These are phyloP conservation scores for Lichtheimia ornata DNA, from an alignment of 371 early-diverging fungal species.

Conservation along the genomic window DNA sequence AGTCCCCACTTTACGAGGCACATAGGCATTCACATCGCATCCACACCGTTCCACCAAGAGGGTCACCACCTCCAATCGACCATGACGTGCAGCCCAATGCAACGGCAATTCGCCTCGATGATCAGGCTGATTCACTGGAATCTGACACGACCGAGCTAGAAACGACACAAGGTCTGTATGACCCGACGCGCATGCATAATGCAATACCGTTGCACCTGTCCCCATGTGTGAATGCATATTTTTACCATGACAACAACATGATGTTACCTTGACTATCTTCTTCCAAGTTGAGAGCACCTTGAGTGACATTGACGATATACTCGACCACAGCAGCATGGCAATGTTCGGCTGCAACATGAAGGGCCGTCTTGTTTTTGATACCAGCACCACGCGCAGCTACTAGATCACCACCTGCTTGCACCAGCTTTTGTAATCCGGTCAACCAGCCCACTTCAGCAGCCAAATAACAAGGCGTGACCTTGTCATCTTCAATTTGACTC, in stretches of 20 bases:
- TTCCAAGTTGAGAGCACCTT: constrained; percentile 38
- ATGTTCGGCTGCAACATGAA: constrained; percentile 46
- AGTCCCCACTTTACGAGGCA: constrained; percentile 41
- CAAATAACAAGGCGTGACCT: constrained; percentile 46
- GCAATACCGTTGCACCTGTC: constrained; percentile 42
- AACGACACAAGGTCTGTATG: constrained; percentile 42
- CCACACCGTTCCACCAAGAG: constrained; percentile 44
- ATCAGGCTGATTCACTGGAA: constrained; percentile 34
- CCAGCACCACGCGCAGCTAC: constrained; percentile 43
- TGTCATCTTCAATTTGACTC: constrained; percentile 40
- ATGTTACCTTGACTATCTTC: constrained; percentile 34
- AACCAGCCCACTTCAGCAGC: constrained; percentile 48
- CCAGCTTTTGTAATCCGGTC: constrained; percentile 36
- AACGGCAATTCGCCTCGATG: constrained; percentile 37
- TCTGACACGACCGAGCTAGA: constrained; percentile 33
- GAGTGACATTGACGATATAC: constrained; percentile 38
- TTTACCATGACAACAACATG: background rate
- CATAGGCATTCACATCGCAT: constrained; percentile 39
- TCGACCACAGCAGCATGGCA: constrained; percentile 40
- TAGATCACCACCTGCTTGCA: constrained; percentile 43
- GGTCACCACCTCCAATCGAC: constrained; percentile 40
- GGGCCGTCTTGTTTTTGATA: constrained; percentile 35
- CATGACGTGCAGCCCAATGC: constrained; percentile 47
- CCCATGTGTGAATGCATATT: background rate
- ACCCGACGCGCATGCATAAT: constrained; percentile 50